Evolutionary conservation across 495 filamentous ascomycete genomes (phyloP), one percentile per base, ranked within the genome.

Genomic region (Penicillium dipodomyicola): DNA sequence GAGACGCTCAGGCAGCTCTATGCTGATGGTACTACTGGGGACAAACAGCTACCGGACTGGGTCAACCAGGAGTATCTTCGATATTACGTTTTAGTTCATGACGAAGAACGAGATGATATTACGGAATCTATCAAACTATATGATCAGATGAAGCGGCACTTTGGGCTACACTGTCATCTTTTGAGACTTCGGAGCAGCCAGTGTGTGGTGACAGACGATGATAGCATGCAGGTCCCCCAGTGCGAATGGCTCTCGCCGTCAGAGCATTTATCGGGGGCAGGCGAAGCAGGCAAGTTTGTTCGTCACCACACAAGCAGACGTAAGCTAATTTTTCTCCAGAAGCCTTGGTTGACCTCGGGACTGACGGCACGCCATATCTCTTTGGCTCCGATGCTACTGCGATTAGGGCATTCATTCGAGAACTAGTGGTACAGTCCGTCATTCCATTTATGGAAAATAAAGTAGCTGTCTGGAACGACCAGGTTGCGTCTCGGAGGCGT

Each of bases 131-230:
- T 89, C 67, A 82, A 81, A 42, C 77, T 97, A 22, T 98, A 94
- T 66, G 93, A 97, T 59, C 89, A 96, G 67, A 98, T 98, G 94
- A 97, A 97, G 72, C 83, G 92, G 25, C 91, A 96, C 69, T 93
- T 97, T 62, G 94, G 94, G 4, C 75, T 98, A 20, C 92, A 97
- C 69, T 98, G 94, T 68, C 94, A 97, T 70, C 80, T 98, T 3
- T 80, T 98, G 5, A 77, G 94, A 39, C 75, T 98, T 22, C 82
- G 93, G 61, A 91, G 88, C 62, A 87, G 85, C 53, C 87, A 90
- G 62, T 94, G 91, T 71, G 84, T 91, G 17, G 86, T 90, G 37
- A 91, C 91, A 1, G 95, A 97, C 73, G 94, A 97, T 71, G 95
- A 97, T 60, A 92, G 89, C 65, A 82, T 90, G 54, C 82, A 84